Evolutionary conservation across 306 rosid genomes (phyloP), one percentile per base, ranked within the genome.

Genomic region (Lathyrus aphaca): DNA sequence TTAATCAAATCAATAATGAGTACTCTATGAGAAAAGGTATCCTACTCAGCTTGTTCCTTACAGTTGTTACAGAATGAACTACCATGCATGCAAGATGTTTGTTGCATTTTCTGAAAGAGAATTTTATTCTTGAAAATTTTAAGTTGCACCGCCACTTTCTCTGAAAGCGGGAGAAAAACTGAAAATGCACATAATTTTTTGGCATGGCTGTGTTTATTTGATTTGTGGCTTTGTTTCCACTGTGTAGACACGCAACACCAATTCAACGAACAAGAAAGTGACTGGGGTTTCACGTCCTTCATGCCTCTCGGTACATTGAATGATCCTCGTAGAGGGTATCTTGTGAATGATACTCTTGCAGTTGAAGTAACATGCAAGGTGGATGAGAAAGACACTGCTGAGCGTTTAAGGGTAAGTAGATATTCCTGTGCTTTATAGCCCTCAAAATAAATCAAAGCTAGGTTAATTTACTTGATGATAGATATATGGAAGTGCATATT

Each of bases 131-230:
- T 30, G 35, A 30, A 30, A 30, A 30, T 5, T 0, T 30, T 30
- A 30, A 4, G 25, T 23, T 23, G 25, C 25, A 23, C 25, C 3
- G 25, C 25, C 25, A 23, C 25, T 23, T 23, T 5, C 38, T 32
- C 9, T 32, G 45, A 40, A 45, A n/a, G 18, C 0, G 55, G 25
- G 5, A 49, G 10, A 49, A 0, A 16, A 7, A 6, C 25, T 49
- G 25, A 17, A 49, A 49, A 17, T 49, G 55, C 4, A 49, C 55
- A 16, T 16, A 49, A 8, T 16, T 49, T 49, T 16, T 48, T 1
- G 12, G 55, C 23, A 49, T 49, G 18, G 55, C 55, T 49, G 55
- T 49, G 25, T 49, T n/a, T 49, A 49, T 49, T n/a, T n/a, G n/a
- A 16, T 14, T 48, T 16, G 12, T 48, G 9, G 16, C 54, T 16